Conservation (phyloP, 2,329 filamentous ascomycete genomes). For the Aspergillus neoniger region DNA sequence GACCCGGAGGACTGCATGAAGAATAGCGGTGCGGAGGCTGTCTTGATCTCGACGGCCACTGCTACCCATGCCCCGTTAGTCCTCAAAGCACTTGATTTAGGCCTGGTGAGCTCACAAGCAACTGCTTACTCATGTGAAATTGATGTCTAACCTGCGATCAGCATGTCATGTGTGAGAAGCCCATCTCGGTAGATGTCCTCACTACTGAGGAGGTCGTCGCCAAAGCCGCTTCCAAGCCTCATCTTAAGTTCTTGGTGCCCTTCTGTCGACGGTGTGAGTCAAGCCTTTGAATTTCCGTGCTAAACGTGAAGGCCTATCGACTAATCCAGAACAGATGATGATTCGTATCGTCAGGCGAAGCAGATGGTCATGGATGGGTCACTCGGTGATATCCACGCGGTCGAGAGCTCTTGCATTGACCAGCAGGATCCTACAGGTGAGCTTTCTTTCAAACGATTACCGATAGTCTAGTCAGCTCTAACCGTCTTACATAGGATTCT, state of each 20-base stretch:
- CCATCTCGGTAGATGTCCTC: conserved; percentile 10
- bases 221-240: conserved; percentile 12
- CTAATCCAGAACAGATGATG: conserved; percentile 5
- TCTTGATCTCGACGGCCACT: conserved; percentile 12
- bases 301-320: not conserved
- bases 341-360: conserved; percentile 10
- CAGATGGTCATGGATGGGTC: conserved; percentile 1
- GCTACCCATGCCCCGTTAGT: conserved; percentile 14
- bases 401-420: conserved; percentile 12
- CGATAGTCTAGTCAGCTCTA: not conserved
- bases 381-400: conserved; percentile 9
- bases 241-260: conserved; percentile 15
- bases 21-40: conserved; percentile 11
- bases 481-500: conserved; percentile 27
- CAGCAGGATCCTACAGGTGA: conserved; percentile 11
- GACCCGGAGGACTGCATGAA: conserved; percentile 10
- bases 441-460: not conserved
- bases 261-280: conserved; percentile 11
- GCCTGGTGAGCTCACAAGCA: not conserved
- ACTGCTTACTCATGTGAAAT: not conserved
- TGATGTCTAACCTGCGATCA: not conserved
- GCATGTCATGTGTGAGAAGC: conserved; percentile 17
- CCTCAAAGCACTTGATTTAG: conserved; percentile 4
- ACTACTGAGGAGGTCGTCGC: conserved; percentile 12
- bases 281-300: not conserved